Conservation (phyloP, 2,329 filamentous ascomycete genomes). For the Alternaria sp. region DNA sequence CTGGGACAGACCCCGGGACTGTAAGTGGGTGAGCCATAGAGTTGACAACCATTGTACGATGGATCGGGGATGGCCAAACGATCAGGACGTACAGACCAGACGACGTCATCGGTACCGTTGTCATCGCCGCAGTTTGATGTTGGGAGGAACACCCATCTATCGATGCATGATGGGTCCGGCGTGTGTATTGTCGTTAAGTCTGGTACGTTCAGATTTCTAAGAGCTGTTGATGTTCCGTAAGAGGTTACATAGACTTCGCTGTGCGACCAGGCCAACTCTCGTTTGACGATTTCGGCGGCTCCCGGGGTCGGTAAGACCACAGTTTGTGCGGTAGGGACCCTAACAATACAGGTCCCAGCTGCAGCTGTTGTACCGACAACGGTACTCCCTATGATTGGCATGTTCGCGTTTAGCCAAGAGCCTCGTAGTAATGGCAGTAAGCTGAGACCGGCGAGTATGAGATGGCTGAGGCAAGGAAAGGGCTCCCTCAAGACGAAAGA, state of each 20-base stretch:
- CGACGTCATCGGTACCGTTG: neutral
- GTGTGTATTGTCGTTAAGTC: neutral
- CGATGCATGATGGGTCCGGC: neutral
- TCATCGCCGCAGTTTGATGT: neutral
- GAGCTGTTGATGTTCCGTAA: fast-evolving
- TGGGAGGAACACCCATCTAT: neutral
- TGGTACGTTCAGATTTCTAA: neutral
- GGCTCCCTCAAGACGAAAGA: no score
- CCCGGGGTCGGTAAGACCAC: no score
- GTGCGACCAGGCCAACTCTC: neutral
- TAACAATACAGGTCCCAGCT: no score
- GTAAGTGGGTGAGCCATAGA: neutral
- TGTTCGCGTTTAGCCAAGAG: no score
- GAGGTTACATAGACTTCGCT: neutral
- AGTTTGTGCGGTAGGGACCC: no score
- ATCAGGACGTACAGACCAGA: neutral
- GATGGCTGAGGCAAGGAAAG: no score
- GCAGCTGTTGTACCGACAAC: no score
- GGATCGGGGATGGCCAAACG: neutral
- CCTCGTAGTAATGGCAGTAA: no score
- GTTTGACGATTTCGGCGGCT: neutral
- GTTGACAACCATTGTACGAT: neutral
- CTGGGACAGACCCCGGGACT: neutral
- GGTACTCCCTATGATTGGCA: no score
- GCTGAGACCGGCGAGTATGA: no score